A percentile compares a stretch with the other conserved stretches of the same genome.
Conservation (phyloP, 2,329 filamentous ascomycete genomes). For the Fusarium piperis region DNA sequence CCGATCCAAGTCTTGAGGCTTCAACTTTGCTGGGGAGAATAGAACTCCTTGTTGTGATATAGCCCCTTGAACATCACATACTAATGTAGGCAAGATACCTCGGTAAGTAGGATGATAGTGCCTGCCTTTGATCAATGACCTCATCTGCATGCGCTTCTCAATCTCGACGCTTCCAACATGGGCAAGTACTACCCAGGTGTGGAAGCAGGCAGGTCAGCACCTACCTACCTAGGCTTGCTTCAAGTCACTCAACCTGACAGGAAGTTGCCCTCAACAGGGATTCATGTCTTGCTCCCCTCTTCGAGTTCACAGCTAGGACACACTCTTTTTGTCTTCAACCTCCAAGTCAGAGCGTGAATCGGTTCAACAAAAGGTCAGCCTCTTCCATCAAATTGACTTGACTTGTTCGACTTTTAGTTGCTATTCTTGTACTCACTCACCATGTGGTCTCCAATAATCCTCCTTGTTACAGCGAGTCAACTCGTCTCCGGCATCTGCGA, state of each 20-base stretch:
- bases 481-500: slow-evolving; percentile 64
- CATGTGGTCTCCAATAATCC: slow-evolving; percentile 15
- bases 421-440: not conserved
- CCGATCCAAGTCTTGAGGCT: not conserved
- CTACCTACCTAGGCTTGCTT: not conserved
- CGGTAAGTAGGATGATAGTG: not conserved
- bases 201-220: not conserved
- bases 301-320: not conserved
- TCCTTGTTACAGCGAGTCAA: slow-evolving; percentile 22
- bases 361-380: not conserved
- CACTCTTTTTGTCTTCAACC: not conserved
- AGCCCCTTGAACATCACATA: not conserved
- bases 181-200: not conserved
- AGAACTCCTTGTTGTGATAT: not conserved
- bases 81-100: not conserved
- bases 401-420: not conserved
- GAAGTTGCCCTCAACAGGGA: not conserved
- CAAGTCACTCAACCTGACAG: not conserved
- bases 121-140: not conserved
- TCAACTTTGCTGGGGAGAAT: not conserved
- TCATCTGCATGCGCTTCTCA: not conserved
- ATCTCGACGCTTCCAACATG: not conserved
- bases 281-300: not conserved
- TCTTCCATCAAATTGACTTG: not conserved
- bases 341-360: not conserved